Percentiles rank a stretch among this genome's conserved stretches.
phyloP scores from a whole-genome alignment of 805 yeast species.

The Candida manassasensis region DNA sequence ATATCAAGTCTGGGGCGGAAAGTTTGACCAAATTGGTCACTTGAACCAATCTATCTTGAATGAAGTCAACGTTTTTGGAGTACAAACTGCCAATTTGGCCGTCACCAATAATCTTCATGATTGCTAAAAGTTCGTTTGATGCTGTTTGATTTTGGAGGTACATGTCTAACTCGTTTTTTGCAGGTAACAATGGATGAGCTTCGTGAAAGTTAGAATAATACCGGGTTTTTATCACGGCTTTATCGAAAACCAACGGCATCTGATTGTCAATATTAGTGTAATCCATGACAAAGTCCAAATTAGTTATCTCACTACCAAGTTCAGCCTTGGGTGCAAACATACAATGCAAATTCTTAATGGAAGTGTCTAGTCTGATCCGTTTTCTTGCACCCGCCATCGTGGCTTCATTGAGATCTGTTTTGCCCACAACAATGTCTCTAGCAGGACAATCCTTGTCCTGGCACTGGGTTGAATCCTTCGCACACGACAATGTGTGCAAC shows the following conservation, averaged over 20 bases:
- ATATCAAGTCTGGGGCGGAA: constrained; percentile 32
- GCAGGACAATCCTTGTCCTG: constrained; percentile 8
- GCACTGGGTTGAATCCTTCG: constrained; percentile 9
- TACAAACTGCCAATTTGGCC: constrained; percentile 32
- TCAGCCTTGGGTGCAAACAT: constrained; percentile 7
- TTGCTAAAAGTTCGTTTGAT: constrained; percentile 38
- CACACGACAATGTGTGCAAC: constrained; percentile 9
- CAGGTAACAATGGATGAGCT: constrained; percentile 47
- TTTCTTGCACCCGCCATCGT: constrained; percentile 9
- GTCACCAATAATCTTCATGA: constrained; percentile 47
- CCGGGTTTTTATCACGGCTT: constrained; percentile 8
- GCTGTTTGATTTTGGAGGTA: constrained; percentile 30
- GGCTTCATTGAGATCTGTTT: constrained; percentile 7
- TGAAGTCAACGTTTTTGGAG: constrained; percentile 9
- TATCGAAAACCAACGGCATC: constrained; percentile 27
- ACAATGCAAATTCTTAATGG: constrained; percentile 10
- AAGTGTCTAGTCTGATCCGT: constrained; percentile 9
- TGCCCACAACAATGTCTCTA: constrained; percentile 5
- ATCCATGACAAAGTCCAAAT: constrained; percentile 26
- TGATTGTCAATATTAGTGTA: constrained; percentile 47
- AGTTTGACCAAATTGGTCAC: constrained; percentile 13
- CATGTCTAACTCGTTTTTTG: constrained; percentile 24
- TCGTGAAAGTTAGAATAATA: constrained; percentile 17
- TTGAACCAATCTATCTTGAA: constrained; percentile 16
- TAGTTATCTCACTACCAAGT: not conserved